These are phyloP conservation scores for Pestalotiopsis sp. DNA, from an alignment of 2,329 filamentous ascomycete genomes.

Conservation along the genomic window DNA sequence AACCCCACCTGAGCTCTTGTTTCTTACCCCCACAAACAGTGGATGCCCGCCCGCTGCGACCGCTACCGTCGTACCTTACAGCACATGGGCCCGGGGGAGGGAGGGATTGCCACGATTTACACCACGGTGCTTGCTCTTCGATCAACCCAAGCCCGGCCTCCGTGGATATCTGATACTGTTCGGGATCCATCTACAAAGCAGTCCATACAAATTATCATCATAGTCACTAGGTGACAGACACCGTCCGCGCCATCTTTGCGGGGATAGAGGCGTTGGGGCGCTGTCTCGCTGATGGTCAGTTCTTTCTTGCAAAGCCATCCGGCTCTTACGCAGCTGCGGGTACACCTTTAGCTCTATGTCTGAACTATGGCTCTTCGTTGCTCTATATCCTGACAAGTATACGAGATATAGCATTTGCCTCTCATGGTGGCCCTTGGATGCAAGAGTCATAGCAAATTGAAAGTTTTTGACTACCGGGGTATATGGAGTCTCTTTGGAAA, in stretches of 20 bases:
- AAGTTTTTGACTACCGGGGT: too few relatives aligned
- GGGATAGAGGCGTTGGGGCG: not conserved
- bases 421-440: not conserved
- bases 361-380: not conserved
- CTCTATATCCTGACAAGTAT: not conserved
- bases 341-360: not conserved
- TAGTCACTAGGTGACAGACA: too few relatives aligned
- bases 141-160: not conserved
- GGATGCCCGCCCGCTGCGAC: not conserved
- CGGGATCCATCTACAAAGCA: not conserved
- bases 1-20: constrained; percentile 3
- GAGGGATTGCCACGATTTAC: not conserved
- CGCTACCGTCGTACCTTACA: not conserved
- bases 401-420: not conserved
- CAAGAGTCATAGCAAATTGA: not conserved
- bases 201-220: too few relatives aligned
- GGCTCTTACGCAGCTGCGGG: constrained; percentile 4
- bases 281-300: not conserved
- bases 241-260: not conserved
- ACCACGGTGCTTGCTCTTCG: not conserved
- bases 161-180: not conserved
- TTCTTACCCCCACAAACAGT: not conserved
- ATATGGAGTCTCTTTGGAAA: too few relatives aligned
- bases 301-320: not conserved
- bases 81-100: not conserved